Base-by-base conservation (phyloP, 2,329 filamentous ascomycete species). In the Ceratocystis huliohia region DNA sequence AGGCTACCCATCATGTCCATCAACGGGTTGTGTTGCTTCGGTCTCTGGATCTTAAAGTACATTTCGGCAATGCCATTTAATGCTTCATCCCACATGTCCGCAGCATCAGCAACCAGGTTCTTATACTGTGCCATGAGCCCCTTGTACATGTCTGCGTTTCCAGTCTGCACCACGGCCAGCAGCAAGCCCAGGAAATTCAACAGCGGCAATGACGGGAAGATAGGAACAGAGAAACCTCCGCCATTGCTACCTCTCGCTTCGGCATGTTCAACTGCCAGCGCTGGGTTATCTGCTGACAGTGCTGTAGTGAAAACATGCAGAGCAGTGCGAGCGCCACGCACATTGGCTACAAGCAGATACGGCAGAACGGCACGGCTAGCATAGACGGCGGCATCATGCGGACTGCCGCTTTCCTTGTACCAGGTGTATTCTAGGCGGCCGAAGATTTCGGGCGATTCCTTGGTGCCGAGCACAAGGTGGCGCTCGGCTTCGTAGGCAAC, bases 1-100 rank as follows among this genome's bases (percentile, higher is more conserved):
- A 99, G 84, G 69, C 86, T 92, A 61, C 91, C 92, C 89, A 99
- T 95, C 92, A 99, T 97, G 74, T 99, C 94, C 76, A 97, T 85
- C 75, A 99, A 79, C 2, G 92, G 92, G 75, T 97, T 97, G 70
- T 87, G 88, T 78, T 96, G 91, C 72, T 88, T 83, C 61, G 92
- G 93, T 73, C 91, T 87, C 78, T 86, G 84, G 74, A 99, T 95
- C 45, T 86, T 86, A 77, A 99, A 99, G 79, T 97, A 99, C 84
- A 96, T 92, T 78, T 99, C 93, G 62, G 88, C 93, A 72, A 99
- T 87, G 75, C 90, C 86, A 71, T 91, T 88, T 68, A 99, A 78
- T 28, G 90, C 82, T 73, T 91, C 91, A 44, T 86, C 84, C 93
- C 93, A 97, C 17, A 56, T 46, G 13, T 82, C 80, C 4, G 84